Conservation (phyloP, 225 moss, liverwort and hornwort genomes). For the Neckera pumila region DNA sequence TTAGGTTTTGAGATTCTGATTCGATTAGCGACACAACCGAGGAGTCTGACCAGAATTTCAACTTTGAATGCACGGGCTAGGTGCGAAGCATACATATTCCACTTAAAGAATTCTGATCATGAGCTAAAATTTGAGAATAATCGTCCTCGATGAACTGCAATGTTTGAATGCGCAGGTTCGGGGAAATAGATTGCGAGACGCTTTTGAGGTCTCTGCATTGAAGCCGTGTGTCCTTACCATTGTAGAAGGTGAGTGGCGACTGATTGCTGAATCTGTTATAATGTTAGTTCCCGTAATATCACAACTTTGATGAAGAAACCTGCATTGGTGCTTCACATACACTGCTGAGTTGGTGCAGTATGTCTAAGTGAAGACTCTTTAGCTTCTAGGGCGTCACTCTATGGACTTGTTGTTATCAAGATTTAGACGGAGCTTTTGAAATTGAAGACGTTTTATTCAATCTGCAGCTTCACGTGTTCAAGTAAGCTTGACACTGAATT, state of each 20-base stretch:
- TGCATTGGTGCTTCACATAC: neutral
- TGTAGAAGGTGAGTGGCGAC: conserved; percentile 28
- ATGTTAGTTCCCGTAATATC: neutral
- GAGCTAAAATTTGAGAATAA: neutral
- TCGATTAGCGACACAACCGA: neutral
- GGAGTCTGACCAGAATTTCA: neutral
- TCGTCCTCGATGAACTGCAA: neutral
- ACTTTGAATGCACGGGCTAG: neutral
- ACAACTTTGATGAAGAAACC: neutral
- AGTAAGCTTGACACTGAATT: neutral
- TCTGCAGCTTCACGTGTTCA: neutral
- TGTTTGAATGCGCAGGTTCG: conserved; percentile 31
- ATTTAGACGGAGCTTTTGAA: neutral
- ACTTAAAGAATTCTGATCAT: neutral
- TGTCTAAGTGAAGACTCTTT: neutral
- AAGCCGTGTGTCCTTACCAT: conserved; percentile 46
- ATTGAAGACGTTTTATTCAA: neutral
- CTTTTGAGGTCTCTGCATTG: conserved; percentile 41
- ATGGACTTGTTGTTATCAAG: neutral
- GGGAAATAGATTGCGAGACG: conserved; percentile 40
- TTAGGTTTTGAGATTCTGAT: conserved; percentile 1
- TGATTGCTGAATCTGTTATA: neutral
- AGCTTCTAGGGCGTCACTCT: neutral
- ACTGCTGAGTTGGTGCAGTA: neutral
- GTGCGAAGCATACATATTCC: neutral